A percentile compares a stretch with the other conserved stretches of the same genome.
Conservation (phyloP, 805 yeast species). For the Candida sanyiensis region DNA sequence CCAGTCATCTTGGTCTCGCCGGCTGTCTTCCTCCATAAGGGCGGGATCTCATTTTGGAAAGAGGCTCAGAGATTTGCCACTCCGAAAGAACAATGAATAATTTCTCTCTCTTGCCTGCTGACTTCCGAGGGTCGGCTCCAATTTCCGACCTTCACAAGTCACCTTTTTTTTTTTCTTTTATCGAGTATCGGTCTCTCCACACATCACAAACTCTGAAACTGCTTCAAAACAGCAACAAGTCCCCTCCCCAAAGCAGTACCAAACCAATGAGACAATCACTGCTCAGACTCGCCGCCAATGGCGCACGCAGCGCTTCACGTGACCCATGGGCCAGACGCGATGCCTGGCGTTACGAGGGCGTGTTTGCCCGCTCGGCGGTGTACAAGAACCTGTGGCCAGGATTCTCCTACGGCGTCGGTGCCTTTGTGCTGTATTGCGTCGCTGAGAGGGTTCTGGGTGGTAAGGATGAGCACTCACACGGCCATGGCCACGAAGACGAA, state of each 20-base stretch:
- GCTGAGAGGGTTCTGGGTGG: conserved; percentile 23
- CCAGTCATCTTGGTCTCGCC: conserved; percentile 21
- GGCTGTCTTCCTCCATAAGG: conserved; percentile 17
- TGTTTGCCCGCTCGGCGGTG: conserved; percentile 64
- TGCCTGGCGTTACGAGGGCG: conserved; percentile 88
- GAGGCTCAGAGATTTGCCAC: no score
- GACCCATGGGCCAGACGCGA: conserved; percentile 63
- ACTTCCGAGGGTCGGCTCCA: no score
- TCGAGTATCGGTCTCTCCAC: no score
- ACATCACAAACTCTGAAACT: no score
- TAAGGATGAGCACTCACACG: conserved; percentile 13
- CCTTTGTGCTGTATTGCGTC: conserved; percentile 58
- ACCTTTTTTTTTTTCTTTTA: no score
- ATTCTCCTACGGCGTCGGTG: conserved; percentile 69
- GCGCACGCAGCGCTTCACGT: conserved; percentile 4
- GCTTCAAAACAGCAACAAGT: no score
- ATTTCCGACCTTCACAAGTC: no score
- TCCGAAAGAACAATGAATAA: no score
- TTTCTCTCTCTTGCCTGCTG: no score
- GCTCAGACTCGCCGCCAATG: conserved; percentile 16
- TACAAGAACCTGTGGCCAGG: conserved; percentile 76
- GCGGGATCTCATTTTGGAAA: no score
- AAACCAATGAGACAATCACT: conserved; percentile 18
- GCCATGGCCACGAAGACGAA: conserved; percentile 1
- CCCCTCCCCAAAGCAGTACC: no score